These are phyloP conservation scores for Fibroporia radiculosa DNA, from an alignment of 768 basidiomycete species.

Conservation along the genomic window DNA sequence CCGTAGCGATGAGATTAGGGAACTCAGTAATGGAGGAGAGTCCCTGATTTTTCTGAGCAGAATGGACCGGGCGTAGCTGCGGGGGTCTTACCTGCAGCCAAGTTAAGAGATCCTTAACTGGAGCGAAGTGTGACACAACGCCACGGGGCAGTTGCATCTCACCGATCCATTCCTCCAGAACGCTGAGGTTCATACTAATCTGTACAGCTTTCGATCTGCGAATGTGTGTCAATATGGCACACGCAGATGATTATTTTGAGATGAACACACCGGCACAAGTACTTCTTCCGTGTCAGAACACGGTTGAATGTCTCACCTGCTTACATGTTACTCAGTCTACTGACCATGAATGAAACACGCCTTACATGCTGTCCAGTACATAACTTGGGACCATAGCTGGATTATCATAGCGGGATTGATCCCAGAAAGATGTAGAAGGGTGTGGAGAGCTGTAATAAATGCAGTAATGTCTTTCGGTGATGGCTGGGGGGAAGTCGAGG, in stretches of 20 bases:
- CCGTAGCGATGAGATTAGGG: constrained; percentile 78
- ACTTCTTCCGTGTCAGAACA: constrained; percentile 85
- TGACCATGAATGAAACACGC: constrained; percentile 1
- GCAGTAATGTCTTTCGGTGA: constrained; percentile 53
- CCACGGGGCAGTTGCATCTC: constrained; percentile 73
- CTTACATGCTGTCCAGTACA: constrained; percentile 96
- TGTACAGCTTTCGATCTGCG: constrained; percentile 77
- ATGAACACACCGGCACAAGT: constrained; percentile 69
- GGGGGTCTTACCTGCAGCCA: constrained; percentile 65
- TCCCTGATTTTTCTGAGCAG: constrained; percentile 37
- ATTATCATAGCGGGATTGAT: constrained; percentile 84
- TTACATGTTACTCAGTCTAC: constrained; percentile 6
- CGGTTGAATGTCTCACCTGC: constrained; percentile 82
- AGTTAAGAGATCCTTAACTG: constrained; percentile 73
- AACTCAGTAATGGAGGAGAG: constrained; percentile 86
- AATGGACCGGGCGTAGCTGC: neutral
- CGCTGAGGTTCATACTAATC: constrained; percentile 79
- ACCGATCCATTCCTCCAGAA: constrained; percentile 88
- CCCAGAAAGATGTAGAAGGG: constrained; percentile 76
- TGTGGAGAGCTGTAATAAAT: constrained; percentile 80
- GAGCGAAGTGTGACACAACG: constrained; percentile 72
- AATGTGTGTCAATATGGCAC: neutral
- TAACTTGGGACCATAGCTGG: constrained; percentile 95
- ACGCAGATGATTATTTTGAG: neutral
- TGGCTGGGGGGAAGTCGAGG: constrained; percentile 34